Base-by-base conservation (phyloP, 1,139 yeast genomes). In the Blastobotrys apis region DNA sequence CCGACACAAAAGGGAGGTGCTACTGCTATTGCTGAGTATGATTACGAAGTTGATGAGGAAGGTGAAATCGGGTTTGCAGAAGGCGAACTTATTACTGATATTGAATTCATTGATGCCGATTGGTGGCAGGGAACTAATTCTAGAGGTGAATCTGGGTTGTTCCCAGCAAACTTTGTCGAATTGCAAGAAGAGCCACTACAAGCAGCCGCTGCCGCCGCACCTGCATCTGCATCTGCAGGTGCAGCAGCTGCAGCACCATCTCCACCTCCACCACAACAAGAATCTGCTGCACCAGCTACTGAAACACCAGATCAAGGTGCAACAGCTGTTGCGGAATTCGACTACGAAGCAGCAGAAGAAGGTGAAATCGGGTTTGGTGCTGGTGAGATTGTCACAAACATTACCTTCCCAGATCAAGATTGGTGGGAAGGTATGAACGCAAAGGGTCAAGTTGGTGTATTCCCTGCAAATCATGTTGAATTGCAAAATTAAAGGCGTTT, bases 341-440 rank as follows among this genome's bases (percentile, higher is more conserved):
- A 84, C 58, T 87, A 88, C 63, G 94, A 82, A 44, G 95, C 94
- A 19, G 81, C 81, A 30, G 97, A 90, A 64, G 95, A 84, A 52
- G 92, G 90, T 58, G 98, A 92, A 66, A 72, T 92, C 48, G 76
- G 81, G 2, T 86, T 86, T 64, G 76, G 71, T 27, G 96, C 86
- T 61, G 95, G 94, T 41, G 97, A 87, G 54, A 57, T 73, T 50
- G 87, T 92, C 53, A 69, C 80, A 17, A 85, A 87, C 50, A 84
- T 92, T 51, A 95, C 87, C 54, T 84, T 86, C 64, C 84, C 85
- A 13, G 96, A 88, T 56, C 95, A 86, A 41, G 96, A 87, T 60
- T 92, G 98, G 98, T 92, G 97, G 97, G 73, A 83, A 47, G 98
- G 98, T 39, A 80, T 80, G 55, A 68, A 78, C 48, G 30, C 40